Evolutionary conservation across 371 early-diverging fungal species (phyloP).

Genomic region (Mortierella polycephala): DNA sequence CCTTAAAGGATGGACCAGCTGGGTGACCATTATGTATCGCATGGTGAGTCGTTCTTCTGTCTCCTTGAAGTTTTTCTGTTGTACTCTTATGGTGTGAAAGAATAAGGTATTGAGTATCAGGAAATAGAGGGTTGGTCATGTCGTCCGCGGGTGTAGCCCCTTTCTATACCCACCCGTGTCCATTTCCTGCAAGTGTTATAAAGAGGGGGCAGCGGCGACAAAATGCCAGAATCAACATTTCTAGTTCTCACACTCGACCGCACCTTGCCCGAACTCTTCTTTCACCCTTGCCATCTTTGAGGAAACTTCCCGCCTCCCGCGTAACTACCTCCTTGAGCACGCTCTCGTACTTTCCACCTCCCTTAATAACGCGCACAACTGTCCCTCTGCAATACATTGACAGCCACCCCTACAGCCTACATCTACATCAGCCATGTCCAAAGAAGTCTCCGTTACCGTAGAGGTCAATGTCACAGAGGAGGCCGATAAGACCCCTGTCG

Average conservation of each 20-base stretch:
- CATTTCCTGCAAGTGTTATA: constrained; percentile 13
- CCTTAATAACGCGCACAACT: neutral
- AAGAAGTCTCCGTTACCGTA: constrained; percentile 22
- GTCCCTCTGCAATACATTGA: neutral
- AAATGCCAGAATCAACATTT: neutral
- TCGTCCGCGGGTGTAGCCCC: constrained; percentile 18
- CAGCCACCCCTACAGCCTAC: neutral
- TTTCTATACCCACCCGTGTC: constrained; percentile 6
- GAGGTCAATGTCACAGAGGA: constrained; percentile 23
- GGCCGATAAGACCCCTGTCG: constrained; percentile 9
- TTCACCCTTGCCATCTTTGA: neutral
- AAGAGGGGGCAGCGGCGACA: constrained; percentile 1
- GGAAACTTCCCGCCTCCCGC: neutral
- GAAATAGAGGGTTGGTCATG: constrained; percentile 18
- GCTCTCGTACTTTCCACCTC: neutral
- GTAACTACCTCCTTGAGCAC: neutral
- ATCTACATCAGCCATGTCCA: constrained; percentile 24
- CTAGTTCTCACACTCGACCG: constrained; percentile 6
- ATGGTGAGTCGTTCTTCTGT: neutral
- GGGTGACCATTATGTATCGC: neutral
- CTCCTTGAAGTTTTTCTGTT: constrained; percentile 1
- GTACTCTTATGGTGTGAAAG: neutral
- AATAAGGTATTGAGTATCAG: neutral
- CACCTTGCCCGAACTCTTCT: constrained; percentile 1
- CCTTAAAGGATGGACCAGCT: neutral